A percentile compares a stretch with the other conserved stretches of the same genome.
Conservation (phyloP, 495 filamentous ascomycete species). For the Amniculicola lignicola region DNA sequence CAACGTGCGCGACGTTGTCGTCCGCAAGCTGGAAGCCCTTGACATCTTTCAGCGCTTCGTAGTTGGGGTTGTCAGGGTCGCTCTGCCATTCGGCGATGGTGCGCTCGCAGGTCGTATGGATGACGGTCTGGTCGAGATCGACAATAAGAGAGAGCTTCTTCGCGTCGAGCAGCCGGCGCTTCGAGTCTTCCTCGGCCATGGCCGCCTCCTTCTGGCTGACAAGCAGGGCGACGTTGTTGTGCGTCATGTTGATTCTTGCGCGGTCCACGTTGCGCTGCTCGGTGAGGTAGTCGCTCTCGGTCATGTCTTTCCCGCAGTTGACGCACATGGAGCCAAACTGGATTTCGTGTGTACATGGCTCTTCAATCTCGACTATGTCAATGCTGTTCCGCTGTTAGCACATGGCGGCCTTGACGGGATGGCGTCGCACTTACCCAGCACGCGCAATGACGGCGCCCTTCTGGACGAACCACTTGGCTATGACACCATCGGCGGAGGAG, state of each 20-base stretch:
- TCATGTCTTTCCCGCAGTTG: slow-evolving; percentile 97
- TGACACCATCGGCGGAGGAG: slow-evolving; percentile 72
- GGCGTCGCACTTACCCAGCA: slow-evolving; percentile 22
- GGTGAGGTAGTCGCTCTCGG: slow-evolving; percentile 64
- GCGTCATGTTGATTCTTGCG: slow-evolving; percentile 87
- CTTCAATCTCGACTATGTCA: slow-evolving; percentile 74
- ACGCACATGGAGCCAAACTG: slow-evolving; percentile 89
- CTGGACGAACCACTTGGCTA: slow-evolving; percentile 70
- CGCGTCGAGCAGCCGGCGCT: slow-evolving; percentile 71
- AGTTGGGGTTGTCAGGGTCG: slow-evolving; percentile 83
- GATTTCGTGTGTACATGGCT: slow-evolving; percentile 84
- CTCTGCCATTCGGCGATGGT: slow-evolving; percentile 94
- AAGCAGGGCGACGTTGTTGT: slow-evolving; percentile 78
- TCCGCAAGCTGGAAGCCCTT: slow-evolving; percentile 80
- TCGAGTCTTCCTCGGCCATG: slow-evolving; percentile 78
- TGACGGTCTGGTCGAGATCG: slow-evolving; percentile 96
- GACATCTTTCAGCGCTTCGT: slow-evolving; percentile 86
- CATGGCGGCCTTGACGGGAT: slow-evolving; percentile 23
- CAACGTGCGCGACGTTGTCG: slow-evolving; percentile 69
- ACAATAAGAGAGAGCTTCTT: slow-evolving; percentile 90
- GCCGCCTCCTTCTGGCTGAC: slow-evolving; percentile 65
- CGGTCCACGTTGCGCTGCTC: slow-evolving; percentile 63
- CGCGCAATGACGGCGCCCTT: slow-evolving; percentile 64
- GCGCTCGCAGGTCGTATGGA: slow-evolving; percentile 95
- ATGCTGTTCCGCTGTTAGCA: slow-evolving; percentile 35